Conservation (phyloP, 1,139 yeast genomes). For the Kodamaea ohmeri region DNA sequence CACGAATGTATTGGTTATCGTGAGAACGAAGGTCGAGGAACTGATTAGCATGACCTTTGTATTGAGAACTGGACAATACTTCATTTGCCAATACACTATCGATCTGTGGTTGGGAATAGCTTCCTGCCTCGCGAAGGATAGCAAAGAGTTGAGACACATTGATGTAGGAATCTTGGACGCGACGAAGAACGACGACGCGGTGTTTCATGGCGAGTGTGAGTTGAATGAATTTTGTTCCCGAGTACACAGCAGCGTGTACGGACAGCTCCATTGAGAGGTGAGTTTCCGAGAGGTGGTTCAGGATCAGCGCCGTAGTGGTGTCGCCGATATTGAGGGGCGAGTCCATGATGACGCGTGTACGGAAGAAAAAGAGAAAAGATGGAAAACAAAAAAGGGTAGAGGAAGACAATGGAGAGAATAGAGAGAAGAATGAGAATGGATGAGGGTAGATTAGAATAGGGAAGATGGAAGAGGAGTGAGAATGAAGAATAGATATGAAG, state of each 20-base stretch:
- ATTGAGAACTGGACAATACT: conserved; percentile 33
- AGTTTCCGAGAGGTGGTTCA: conserved; percentile 36
- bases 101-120: conserved; percentile 26
- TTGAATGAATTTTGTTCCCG: conserved; percentile 42
- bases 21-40: conserved; percentile 32
- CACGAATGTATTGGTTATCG: conserved; percentile 28
- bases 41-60: conserved; percentile 22
- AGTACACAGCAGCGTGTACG: conserved; percentile 34
- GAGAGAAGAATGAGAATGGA: background rate
- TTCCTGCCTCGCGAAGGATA: conserved; percentile 31
- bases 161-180: conserved; percentile 46
- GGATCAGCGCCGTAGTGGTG: conserved; percentile 42
- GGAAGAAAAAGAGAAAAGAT: background rate
- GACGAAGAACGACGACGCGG: conserved; percentile 30
- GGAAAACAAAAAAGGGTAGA: background rate
- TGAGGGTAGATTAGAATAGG: no score
- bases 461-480: no score
- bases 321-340: conserved; percentile 48
- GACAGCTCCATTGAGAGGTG: conserved; percentile 28
- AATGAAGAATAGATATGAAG: no score
- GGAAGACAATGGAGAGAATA: background rate
- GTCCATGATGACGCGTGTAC: conserved; percentile 28
- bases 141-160: conserved; percentile 40
- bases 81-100: conserved; percentile 34
- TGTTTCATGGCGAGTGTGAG: conserved; percentile 22